Conservation (phyloP, 208 protist genomes). For the Leishmania aethiopica region DNA sequence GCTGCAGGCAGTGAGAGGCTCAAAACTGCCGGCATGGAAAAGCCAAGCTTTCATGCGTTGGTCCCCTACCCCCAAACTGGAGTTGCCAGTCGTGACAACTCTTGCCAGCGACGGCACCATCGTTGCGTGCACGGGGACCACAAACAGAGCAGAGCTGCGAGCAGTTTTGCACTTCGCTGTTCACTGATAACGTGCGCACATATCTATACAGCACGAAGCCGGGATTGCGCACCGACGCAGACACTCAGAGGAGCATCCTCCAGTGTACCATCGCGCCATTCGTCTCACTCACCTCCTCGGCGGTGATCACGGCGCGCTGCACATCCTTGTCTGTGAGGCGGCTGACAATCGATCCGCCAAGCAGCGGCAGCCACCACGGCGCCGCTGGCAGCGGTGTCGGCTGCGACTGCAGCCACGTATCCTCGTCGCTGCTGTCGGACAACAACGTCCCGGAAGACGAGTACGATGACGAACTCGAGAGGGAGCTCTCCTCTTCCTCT, state of each 20-base stretch:
- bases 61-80: too few species aligned
- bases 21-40: background rate
- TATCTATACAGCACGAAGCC: background rate
- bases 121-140: background rate
- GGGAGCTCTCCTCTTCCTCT: background rate
- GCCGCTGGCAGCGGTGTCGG: conserved; percentile 33
- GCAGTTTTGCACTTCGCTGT: background rate
- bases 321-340: conserved; percentile 52
- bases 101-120: background rate
- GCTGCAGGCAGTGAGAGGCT: background rate
- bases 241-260: conserved; percentile 42
- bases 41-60: background rate
- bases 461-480: conserved; percentile 13
- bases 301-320: conserved; percentile 43
- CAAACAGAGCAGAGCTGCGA: background rate
- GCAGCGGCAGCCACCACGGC: conserved; percentile 59
- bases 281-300: conserved; percentile 43
- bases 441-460: background rate
- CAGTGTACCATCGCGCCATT: conserved; percentile 61
- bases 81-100: background rate
- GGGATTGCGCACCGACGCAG: background rate
- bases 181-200: background rate
- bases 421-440: conserved; percentile 22
- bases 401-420: conserved; percentile 36
- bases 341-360: conserved; percentile 58